phyloP scores from a whole-genome alignment of 2,329 filamentous ascomycete genomes.

The Fusarium sublunatum region DNA sequence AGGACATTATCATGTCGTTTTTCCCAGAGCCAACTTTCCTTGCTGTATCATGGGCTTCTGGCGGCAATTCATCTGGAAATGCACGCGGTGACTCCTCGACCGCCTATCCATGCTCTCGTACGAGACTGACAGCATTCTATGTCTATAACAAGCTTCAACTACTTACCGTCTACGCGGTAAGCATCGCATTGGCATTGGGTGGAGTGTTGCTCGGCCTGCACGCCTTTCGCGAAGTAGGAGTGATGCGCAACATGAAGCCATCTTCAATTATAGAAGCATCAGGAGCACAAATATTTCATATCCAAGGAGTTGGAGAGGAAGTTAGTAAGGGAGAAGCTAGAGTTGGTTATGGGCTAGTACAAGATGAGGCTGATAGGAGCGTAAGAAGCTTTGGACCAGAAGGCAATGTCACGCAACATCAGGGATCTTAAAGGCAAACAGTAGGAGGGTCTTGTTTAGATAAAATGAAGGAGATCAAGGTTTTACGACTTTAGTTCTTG shows the following conservation, averaged over 20 bases:
- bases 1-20: slow-evolving; percentile 4
- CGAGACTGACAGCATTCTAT: not conserved
- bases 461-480: too few relatives aligned
- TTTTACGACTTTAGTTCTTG: too few relatives aligned
- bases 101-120: not conserved
- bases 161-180: not conserved
- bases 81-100: not conserved
- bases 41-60: not conserved
- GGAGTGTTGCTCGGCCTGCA: rapidly evolving
- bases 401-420: not conserved
- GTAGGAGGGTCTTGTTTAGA: too few relatives aligned
- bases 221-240: not conserved
- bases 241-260: slow-evolving; percentile 22
- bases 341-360: not conserved
- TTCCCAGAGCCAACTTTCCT: rapidly evolving
- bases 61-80: not conserved
- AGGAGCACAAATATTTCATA: rapidly evolving
- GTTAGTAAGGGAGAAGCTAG: rapidly evolving
- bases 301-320: rapidly evolving
- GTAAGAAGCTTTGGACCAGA: not conserved
- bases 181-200: not conserved
- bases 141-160: not conserved
- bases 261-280: not conserved
- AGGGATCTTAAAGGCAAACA: not conserved
- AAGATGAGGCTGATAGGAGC: not conserved